Base-by-base conservation (phyloP, 169 alveolate species). In the Plasmodium malariae region DNA sequence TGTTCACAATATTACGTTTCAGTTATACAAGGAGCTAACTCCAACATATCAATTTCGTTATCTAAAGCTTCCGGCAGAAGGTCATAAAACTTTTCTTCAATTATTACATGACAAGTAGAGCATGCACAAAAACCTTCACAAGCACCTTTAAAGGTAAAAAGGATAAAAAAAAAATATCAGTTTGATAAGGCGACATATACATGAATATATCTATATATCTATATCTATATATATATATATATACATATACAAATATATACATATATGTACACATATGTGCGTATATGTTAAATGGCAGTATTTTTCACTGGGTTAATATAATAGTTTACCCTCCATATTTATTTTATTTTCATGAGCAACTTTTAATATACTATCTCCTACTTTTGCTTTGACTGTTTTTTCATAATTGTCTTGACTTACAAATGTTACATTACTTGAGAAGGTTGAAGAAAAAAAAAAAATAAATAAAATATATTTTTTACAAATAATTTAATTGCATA, bases 81-180 rank as follows among this genome's bases (percentile, higher is more conserved):
- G 43, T 98, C 98, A 89, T 96, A 98, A 28, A 96, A 74, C 48
- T 96, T 93, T 87, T 96, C 96, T 51, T 96, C 98, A 70, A 98
- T 89, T 30, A 98, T 96, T 2, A 98, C 99, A 92, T 98, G 99
- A 87, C 99, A 98, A 0, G 99, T 98, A 11, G 99, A 97, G 73
- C 99, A 98, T 0, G 99, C 99, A 48, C 96, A 92, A 55, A 97
- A 94, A 37, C 97, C 98, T 71, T 97, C 99, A 74, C 99, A 98
- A 24, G 99, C 99, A 3, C 99, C 99, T 96, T 95, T 97, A 43
- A 93, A 78, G 11, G 26, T 3, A 43, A 43, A 45, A 43, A 0
- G 21, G 12, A 55, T 36, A 34, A 55, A 12, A 24, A 60, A 12
- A 37, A 74, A 26, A 3, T 62, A 17, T 24, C 11, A 11, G n/a